Percentiles rank a stretch among this genome's conserved stretches.
Conservation (phyloP, 176 grass and related monocot species). For the Carex parvula region DNA sequence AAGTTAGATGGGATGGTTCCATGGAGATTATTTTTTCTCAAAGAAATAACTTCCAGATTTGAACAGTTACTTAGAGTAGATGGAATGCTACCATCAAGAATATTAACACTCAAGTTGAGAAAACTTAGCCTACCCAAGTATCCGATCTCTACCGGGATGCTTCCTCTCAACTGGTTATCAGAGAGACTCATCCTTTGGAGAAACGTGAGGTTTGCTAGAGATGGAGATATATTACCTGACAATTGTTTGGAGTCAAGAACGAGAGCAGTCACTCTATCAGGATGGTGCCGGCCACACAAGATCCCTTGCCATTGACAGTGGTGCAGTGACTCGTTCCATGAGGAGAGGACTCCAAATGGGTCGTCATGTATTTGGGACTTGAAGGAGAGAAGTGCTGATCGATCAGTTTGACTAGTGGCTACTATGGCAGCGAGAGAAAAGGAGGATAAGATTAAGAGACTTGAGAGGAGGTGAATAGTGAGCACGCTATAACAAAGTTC, state of each 20-base stretch:
- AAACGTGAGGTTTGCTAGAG: conserved; percentile 39
- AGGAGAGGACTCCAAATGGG: conserved; percentile 13
- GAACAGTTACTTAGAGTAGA: conserved; percentile 24
- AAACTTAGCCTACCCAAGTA: neutral
- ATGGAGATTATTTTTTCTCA: conserved; percentile 19
- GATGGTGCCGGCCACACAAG: conserved; percentile 21
- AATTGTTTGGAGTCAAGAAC: neutral
- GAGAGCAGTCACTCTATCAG: conserved; percentile 25
- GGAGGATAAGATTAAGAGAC: neutral
- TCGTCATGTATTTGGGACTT: conserved; percentile 20
- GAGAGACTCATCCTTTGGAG: conserved; percentile 28
- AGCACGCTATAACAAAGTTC: neutral
- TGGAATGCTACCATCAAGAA: conserved; percentile 27
- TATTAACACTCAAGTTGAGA: conserved; percentile 10
- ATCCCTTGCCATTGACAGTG: conserved; percentile 37
- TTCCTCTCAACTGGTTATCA: conserved; percentile 21
- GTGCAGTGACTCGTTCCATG: conserved; percentile 37
- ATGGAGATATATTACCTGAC: conserved; percentile 6
- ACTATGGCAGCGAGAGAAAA: neutral
- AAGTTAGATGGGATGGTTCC: conserved; percentile 28
- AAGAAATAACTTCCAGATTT: neutral
- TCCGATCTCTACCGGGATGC: conserved; percentile 22
- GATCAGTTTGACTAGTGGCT: neutral
- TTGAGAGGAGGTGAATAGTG: neutral
- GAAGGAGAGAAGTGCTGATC: conserved; percentile 29